Percentiles rank a stretch among this genome's conserved stretches.
Conservation (phyloP, 768 basidiomycete genomes). For the Rhodotorula paludigena region DNA sequence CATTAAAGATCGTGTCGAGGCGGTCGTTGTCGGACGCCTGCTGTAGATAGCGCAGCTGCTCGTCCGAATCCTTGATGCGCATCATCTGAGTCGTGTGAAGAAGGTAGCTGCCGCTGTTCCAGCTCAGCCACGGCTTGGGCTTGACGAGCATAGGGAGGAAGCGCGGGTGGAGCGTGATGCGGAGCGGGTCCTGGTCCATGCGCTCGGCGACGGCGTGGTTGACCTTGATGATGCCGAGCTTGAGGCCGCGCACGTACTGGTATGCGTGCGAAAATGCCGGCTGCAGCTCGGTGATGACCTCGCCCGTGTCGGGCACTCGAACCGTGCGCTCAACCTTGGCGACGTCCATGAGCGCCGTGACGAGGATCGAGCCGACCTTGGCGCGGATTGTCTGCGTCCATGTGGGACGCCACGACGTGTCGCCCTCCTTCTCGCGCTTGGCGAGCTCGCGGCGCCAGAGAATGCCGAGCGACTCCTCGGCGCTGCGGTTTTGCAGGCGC, state of each 20-base stretch:
- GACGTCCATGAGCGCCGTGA: slow-evolving; percentile 76
- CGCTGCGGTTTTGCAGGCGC: slow-evolving; percentile 59
- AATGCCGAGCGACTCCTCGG: slow-evolving; percentile 44
- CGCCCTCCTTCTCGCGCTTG: slow-evolving; percentile 58
- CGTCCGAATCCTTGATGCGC: slow-evolving; percentile 83
- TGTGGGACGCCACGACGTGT: slow-evolving; percentile 63
- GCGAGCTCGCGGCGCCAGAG: slow-evolving; percentile 37
- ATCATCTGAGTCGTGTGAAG: slow-evolving; percentile 69
- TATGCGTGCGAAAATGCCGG: slow-evolving; percentile 88
- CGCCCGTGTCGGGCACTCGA: slow-evolving; percentile 57
- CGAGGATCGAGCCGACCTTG: slow-evolving; percentile 72
- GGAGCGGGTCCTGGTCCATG: slow-evolving; percentile 66
- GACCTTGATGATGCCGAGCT: slow-evolving; percentile 83
- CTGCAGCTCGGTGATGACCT: slow-evolving; percentile 63
- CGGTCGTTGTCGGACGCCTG: slow-evolving; percentile 68
- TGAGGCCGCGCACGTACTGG: slow-evolving; percentile 87
- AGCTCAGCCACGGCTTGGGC: slow-evolving; percentile 77
- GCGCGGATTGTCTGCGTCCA: slow-evolving; percentile 78
- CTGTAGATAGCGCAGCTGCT: slow-evolving; percentile 72
- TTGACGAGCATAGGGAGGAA: slow-evolving; percentile 92
- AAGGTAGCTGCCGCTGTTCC: slow-evolving; percentile 76
- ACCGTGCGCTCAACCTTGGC: slow-evolving; percentile 58
- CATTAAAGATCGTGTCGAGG: slow-evolving; percentile 78
- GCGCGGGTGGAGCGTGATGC: slow-evolving; percentile 75
- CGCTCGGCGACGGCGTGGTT: slow-evolving; percentile 74